Evolutionary conservation across 2,329 filamentous ascomycete species (phyloP), one percentile per base, ranked within the genome.

Genomic region (Periconia digitata): DNA sequence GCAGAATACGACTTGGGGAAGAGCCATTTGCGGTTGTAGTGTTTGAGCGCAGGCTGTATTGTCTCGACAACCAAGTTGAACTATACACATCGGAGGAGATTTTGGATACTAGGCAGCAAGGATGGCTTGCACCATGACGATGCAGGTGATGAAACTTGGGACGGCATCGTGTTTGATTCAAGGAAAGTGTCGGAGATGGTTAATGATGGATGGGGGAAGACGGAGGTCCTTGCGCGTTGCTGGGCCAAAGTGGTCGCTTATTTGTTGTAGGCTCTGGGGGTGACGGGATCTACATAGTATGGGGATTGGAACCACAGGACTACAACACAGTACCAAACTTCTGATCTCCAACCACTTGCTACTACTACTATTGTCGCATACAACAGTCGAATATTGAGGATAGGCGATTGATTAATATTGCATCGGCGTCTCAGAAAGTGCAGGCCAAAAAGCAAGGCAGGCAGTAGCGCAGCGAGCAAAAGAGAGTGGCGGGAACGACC

Each of bases 1-100:
- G 50, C 41, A 23, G 65, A 70, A 47, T 69, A 70, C 43, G 40
- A 51, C 18, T 46, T 70, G 34, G 48, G 32, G 6, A 24, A 12
- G n/a, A 32, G 3, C n/a, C 32, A n/a, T 15, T 17, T 24, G 40
- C 32, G 21, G 40, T 12, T 43, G 18, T 43, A 24, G 38, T 10
- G 27, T 15, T 32, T 32, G 12, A 32, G 27, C 4, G 4, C 27
- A 32, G 12, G 27, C 4, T 32, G 27, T 15, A 32, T 32, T 32
- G 27, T 32, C 27, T 32, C 27, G 27, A 32, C 27, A 32, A 32
- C 27, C 10, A 32, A 32, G 27, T n/a, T n/a, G n/a, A n/a, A n/a
- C n/a, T n/a, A n/a, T n/a, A n/a, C n/a, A n/a, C n/a, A 12, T 32
- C 27, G n/a, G 8, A 13, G 27, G 8, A 32, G 8, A 10, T 10